Base-by-base conservation (phyloP, 495 filamentous ascomycete species). In the Venustampulla echinocandica region DNA sequence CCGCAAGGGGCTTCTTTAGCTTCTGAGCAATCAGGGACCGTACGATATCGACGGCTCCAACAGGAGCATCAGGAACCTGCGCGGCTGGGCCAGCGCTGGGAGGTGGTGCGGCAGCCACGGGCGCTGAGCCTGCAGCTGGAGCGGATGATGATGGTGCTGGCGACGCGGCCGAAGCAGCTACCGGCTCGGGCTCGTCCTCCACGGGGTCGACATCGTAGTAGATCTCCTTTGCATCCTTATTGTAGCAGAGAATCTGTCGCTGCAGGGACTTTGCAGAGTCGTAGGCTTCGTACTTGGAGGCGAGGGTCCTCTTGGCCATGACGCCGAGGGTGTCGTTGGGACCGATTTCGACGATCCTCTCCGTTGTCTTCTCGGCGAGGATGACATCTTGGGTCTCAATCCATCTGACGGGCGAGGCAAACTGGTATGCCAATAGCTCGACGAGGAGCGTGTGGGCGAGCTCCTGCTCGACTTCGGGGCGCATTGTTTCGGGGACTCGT, bases 321-420 rank as follows among this genome's bases (percentile, higher is more conserved):
- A 84, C 90, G 59, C 92, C 90, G 21, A 99, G 75, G n/a, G 92
- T 99, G 65, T 99, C 92, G 52, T 90, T 89, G 7, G 92, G 92
- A 56, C 92, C 92, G 60, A 99, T 83, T 65, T 99, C 92, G 52
- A 99, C 92, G 54, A 99, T 90, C 53, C 93, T 81, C 74, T 99
- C 92, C 14, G 92, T 94, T 35, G 80, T 81, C 67, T 95, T 90
- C 64, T 97, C 90, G 34, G 81, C 89, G 33, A 99, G 85, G 57
- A 99, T 87, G 44, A 99, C 93, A 88, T 99, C 92, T 69, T 99
- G 92, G 6, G 92, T 97, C 69, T 97, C 92, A 65, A 99, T 99
- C 84, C 92, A 99, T 79, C 92, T 81, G 49, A 99, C 92, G 22
- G 92, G 92, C 18, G 89, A 95, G 56, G 92, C 92, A 66, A 99